These are phyloP conservation scores for Fremontodendron californicum DNA, from an alignment of 345 rosid genomes.

Conservation along the genomic window DNA sequence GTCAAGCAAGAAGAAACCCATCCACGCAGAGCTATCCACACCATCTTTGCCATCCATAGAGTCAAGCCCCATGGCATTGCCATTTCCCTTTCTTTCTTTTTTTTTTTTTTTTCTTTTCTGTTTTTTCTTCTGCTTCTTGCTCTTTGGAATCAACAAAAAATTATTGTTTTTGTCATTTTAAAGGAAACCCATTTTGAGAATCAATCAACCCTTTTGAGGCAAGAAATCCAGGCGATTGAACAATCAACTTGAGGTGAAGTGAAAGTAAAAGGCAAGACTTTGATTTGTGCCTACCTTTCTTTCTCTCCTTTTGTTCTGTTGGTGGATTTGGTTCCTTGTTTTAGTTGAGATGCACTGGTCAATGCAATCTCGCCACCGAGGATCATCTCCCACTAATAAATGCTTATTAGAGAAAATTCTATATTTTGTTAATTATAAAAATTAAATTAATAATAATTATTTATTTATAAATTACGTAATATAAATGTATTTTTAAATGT, in stretches of 20 bases:
- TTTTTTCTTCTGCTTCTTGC: neutral
- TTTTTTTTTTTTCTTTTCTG: neutral
- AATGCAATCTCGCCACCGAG: too few species aligned
- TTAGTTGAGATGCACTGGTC: too few species aligned
- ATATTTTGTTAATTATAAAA: too few species aligned
- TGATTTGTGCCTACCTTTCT: neutral
- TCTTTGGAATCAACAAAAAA: neutral
- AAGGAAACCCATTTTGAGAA: neutral
- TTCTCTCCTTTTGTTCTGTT: too few species aligned
- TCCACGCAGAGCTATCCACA: slow-evolving; percentile 61
- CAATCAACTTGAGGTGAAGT: neutral
- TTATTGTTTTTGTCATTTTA: neutral
- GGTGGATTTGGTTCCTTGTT: too few species aligned
- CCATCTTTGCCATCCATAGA: slow-evolving; percentile 60
- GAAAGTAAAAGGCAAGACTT: slow-evolving; percentile 1
- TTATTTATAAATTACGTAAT: too few species aligned
- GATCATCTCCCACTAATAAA: too few species aligned
- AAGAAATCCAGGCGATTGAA: neutral
- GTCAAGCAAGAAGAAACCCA: slow-evolving; percentile 77
- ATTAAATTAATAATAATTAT: too few species aligned
- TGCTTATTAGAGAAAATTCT: too few species aligned
- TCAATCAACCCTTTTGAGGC: neutral
- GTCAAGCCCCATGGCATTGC: slow-evolving; percentile 58
- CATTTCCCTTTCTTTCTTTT: too few species aligned
- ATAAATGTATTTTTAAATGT: too few species aligned